phyloP scores from a whole-genome alignment of 2,329 filamentous ascomycete genomes.

The Pseudogymnoascus sp. region DNA sequence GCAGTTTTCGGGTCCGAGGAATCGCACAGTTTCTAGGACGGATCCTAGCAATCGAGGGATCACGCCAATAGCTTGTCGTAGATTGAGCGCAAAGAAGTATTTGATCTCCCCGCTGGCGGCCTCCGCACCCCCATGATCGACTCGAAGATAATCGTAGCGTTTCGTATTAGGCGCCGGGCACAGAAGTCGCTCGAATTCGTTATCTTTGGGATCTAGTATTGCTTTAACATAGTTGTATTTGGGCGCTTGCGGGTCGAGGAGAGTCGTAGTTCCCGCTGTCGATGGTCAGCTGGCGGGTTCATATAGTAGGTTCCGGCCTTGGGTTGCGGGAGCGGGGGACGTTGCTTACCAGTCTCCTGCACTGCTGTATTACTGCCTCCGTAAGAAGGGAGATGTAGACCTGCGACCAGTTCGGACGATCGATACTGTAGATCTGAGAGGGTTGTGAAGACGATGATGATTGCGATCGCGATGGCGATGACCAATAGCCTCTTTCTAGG shows the following conservation, averaged over 20 bases:
- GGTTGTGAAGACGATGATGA: constrained; percentile 12
- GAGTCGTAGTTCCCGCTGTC: neutral
- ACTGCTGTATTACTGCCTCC: neutral
- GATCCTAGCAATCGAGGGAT: constrained; percentile 46
- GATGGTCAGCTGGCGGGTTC: constrained; percentile 7
- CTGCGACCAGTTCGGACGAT: neutral
- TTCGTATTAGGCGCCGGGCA: constrained; percentile 11
- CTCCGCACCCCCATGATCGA: neutral
- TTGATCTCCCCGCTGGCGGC: no score
- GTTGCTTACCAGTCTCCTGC: neutral
- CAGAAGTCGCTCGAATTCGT: constrained; percentile 12
- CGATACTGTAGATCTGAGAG: constrained; percentile 6
- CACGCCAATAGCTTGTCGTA: constrained; percentile 38
- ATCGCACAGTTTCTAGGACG: constrained; percentile 42
- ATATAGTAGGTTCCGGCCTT: neutral
- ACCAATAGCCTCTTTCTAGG: constrained; percentile 12
- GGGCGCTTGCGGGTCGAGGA: constrained; percentile 1
- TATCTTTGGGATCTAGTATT: constrained; percentile 15
- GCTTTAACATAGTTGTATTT: constrained; percentile 12
- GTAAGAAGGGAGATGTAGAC: constrained; percentile 5
- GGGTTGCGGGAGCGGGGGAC: no score
- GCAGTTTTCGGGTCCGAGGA: constrained; percentile 44
- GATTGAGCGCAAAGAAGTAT: constrained; percentile 48
- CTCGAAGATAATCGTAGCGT: constrained; percentile 15
- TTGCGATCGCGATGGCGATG: neutral